Evolutionary conservation across 306 rosid species (phyloP), one percentile per base, ranked within the genome.

Genomic region (Trifolium dubium): DNA sequence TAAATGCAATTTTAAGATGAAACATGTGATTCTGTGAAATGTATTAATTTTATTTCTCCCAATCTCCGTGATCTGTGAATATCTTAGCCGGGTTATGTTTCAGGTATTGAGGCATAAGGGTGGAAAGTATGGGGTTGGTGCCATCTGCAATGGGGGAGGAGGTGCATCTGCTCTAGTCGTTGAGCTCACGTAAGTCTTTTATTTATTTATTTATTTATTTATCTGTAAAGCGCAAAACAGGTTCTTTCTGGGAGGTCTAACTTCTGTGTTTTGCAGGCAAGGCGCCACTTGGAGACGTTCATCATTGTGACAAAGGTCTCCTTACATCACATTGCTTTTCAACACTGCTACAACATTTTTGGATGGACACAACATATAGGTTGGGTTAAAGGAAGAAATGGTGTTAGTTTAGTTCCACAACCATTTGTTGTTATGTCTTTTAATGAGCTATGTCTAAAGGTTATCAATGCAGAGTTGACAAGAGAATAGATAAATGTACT

Each of bases 101-200:
- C 87, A 93, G 98, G 96, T 91, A 67, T 70, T 89, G 73, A 91
- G 92, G 70, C 90, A 91, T 28, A 85, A 82, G 80, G 85, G 89
- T 62, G 96, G 97, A 53, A 91, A 73, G 85, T 91, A 89, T 71
- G 98, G 98, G 34, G 89, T 91, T 81, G 94, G 63, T 32, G 89
- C 84, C 39, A 86, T 93, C 64, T 93, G 98, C 87, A 91, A 93
- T 32, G 98, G 98, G 15, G 98, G 97, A 78, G 98, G 98, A 54
- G 98, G 98, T 9, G 97, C 98, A n/a, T 93, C 98, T 55, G 90
- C 98, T 28, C 83, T 93, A 64, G 96, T 91, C 50, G 34, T 93
- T 76, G 97, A 93, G 86, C 86, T 85, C 77, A 71, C 84, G 97
- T 93, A 89, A 91, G 91, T 60, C 46, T 11, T 78, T 23, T 23